phyloP scores from a whole-genome alignment of 306 rosid species.

The Corylus avellana region DNA sequence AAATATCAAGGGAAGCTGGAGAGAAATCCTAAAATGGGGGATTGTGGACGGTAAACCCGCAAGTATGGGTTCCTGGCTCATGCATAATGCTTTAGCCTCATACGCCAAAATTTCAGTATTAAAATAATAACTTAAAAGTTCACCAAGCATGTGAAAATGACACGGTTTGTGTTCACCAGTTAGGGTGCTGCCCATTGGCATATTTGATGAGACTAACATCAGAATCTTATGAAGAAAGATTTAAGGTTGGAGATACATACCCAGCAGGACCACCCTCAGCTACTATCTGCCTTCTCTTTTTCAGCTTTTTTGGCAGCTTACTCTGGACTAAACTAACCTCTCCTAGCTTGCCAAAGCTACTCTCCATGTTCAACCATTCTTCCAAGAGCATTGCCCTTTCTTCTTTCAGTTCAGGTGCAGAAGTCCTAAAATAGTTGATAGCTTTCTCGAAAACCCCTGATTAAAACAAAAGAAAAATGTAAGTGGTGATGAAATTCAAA shows the following conservation, averaged over 20 bases:
- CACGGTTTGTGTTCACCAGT: background rate
- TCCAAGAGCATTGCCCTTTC: conserved; percentile 93
- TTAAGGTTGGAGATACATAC: conserved; percentile 43
- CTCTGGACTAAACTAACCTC: conserved; percentile 76
- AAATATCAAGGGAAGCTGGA: background rate
- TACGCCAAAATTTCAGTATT: background rate
- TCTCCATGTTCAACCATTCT: conserved; percentile 87
- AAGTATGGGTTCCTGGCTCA: background rate
- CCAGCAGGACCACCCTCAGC: conserved; percentile 82
- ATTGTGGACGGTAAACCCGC: background rate
- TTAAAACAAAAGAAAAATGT: conserved; percentile 1
- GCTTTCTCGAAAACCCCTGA: conserved; percentile 92
- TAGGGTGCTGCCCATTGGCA: no score
- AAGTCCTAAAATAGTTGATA: conserved; percentile 66
- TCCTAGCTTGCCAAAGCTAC: conserved; percentile 68
- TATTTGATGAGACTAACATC: background rate
- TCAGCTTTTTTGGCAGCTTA: conserved; percentile 89
- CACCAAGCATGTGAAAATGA: background rate
- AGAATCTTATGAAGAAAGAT: background rate
- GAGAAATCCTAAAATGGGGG: background rate
- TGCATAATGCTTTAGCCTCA: background rate
- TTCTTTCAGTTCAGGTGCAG: conserved; percentile 94
- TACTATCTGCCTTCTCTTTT: conserved; percentile 70
- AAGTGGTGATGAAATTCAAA: conserved; percentile 12
- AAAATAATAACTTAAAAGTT: background rate